A percentile compares a stretch with the other conserved stretches of the same genome.
Evolutionary conservation across 106 monocot species (phyloP).

Genomic region (Alisma plantagoaquatica): DNA sequence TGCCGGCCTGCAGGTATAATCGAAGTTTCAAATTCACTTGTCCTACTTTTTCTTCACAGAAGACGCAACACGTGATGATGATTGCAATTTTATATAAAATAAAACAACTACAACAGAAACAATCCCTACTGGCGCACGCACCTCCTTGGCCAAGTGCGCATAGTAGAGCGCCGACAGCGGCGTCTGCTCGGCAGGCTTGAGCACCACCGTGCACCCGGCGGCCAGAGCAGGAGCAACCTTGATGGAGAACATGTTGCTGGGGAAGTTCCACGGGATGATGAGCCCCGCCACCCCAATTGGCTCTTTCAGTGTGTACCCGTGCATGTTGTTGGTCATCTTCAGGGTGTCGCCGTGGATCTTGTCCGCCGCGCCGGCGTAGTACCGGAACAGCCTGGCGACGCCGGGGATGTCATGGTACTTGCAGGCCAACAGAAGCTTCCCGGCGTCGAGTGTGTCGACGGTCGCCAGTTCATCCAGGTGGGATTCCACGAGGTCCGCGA

Average conservation of each 20-base stretch:
- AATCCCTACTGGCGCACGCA: no score
- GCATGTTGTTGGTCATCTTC: constrained; percentile 28
- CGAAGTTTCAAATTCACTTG: no score
- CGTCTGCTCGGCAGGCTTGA: constrained; percentile 79
- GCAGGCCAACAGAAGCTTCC: constrained; percentile 11
- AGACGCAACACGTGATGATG: no score
- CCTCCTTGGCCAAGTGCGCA: constrained; percentile 59
- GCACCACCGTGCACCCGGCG: constrained; percentile 57
- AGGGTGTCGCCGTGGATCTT: constrained; percentile 71
- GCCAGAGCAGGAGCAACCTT: constrained; percentile 67
- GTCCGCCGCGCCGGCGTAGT: constrained; percentile 46
- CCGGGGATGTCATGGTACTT: constrained; percentile 11
- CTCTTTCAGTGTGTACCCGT: constrained; percentile 53
- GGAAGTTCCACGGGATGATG: constrained; percentile 75
- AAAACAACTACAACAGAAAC: no score
- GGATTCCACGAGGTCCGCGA: constrained; percentile 30
- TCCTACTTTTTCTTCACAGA: no score
- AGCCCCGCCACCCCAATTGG: constrained; percentile 59
- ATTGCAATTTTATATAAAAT: no score
- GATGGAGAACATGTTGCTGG: constrained; percentile 38
- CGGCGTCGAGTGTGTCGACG: constrained; percentile 19
- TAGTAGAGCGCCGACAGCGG: constrained; percentile 54
- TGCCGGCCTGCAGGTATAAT: constrained; percentile 50
- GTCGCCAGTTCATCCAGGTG: constrained; percentile 22
- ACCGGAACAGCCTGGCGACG: constrained; percentile 8